Evolutionary conservation across 2,329 filamentous ascomycete genomes (phyloP).

Genomic region (Tolypocladium nubicola): DNA sequence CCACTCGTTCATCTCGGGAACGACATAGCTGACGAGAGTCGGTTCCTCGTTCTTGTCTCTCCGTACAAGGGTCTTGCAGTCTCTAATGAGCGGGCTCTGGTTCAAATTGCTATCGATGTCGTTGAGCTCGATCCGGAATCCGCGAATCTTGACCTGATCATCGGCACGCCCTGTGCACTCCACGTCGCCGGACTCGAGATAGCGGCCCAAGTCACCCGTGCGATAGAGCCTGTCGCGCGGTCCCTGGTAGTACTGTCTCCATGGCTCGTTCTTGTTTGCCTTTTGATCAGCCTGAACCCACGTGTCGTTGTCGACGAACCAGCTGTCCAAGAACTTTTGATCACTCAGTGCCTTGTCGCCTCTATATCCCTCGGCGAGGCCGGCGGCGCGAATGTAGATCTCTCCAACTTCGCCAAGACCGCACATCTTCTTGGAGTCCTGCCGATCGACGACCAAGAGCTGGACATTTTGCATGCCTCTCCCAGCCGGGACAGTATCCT

Average conservation of each 20-base stretch:
- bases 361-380: slow-evolving; percentile 74
- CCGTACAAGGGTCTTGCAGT: slow-evolving; percentile 73
- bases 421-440: slow-evolving; percentile 58
- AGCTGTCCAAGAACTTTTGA: slow-evolving; percentile 73
- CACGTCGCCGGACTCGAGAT: slow-evolving; percentile 57
- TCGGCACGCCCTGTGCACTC: slow-evolving; percentile 75
- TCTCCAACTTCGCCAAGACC: slow-evolving; percentile 75
- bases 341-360: slow-evolving; percentile 48
- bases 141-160: slow-evolving; percentile 89
- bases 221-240: slow-evolving; percentile 79
- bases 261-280: slow-evolving; percentile 51
- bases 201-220: slow-evolving; percentile 77
- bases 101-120: slow-evolving; percentile 84
- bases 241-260: slow-evolving; percentile 69
- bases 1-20: slow-evolving; percentile 70
- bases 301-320: slow-evolving; percentile 67
- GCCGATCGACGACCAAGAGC: slow-evolving; percentile 69
- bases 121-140: slow-evolving; percentile 87
- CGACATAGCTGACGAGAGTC: slow-evolving; percentile 77
- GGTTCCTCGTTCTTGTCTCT: slow-evolving; percentile 48
- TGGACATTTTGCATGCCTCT: slow-evolving; percentile 85
- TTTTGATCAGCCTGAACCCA: slow-evolving; percentile 58
- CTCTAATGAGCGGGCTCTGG: slow-evolving; percentile 63
- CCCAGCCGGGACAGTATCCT: slow-evolving; percentile 71
- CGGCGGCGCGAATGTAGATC: slow-evolving; percentile 71